phyloP scores from a whole-genome alignment of 495 filamentous ascomycete species.

The Cercophora sp. region DNA sequence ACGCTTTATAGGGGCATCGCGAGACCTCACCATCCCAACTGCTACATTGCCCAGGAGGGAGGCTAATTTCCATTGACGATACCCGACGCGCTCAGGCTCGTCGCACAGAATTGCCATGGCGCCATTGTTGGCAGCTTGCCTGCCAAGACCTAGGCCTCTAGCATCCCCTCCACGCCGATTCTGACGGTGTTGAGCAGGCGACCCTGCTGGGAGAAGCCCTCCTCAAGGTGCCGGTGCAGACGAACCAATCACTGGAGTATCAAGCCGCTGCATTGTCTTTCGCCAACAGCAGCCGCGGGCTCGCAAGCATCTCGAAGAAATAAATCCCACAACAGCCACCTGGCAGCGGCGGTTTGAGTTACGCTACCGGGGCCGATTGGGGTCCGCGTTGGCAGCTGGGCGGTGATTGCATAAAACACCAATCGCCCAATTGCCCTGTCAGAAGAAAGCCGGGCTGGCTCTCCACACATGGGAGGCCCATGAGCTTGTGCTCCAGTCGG shows the following conservation, averaged over 20 bases:
- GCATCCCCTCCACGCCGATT: not conserved
- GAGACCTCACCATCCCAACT: too few relatives aligned
- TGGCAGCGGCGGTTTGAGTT: not conserved
- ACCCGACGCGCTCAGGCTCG: too few relatives aligned
- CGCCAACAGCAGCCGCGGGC: not conserved
- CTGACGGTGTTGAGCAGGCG: too few relatives aligned
- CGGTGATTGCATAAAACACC: slow-evolving; percentile 17
- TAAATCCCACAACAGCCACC: not conserved
- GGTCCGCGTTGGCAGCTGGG: slow-evolving; percentile 6
- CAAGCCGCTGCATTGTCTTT: slow-evolving; percentile 1
- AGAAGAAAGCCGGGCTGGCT: not conserved
- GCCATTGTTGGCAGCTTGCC: not conserved
- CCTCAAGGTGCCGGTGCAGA: too few relatives aligned
- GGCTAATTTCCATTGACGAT: too few relatives aligned
- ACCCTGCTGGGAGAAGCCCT: too few relatives aligned
- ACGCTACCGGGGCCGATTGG: slow-evolving; percentile 6
- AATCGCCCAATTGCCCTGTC: slow-evolving; percentile 23
- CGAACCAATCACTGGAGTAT: too few relatives aligned
- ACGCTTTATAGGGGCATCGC: too few relatives aligned
- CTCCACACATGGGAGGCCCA: slow-evolving; percentile 14
- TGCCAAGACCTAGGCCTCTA: not conserved
- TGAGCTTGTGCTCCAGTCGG: slow-evolving; percentile 9
- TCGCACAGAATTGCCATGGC: too few relatives aligned
- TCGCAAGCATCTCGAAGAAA: slow-evolving; percentile 2
- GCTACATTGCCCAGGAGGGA: too few relatives aligned